phyloP scores from a whole-genome alignment of 2,329 filamentous ascomycete species.

The Penicillium frequentans region DNA sequence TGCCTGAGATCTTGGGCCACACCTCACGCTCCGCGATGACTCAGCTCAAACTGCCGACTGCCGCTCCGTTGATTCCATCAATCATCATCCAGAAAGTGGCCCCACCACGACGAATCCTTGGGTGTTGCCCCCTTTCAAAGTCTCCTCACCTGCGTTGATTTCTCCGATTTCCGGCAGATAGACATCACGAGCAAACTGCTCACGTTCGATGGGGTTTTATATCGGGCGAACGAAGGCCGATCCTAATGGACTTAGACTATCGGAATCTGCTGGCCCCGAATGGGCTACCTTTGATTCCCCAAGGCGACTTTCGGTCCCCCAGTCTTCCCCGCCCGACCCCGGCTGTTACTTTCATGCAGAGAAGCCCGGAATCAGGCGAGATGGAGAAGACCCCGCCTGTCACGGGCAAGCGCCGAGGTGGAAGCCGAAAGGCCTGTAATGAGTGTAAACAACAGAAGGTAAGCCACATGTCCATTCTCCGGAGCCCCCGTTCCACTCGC shows the following conservation, averaged over 20 bases:
- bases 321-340: slow-evolving; percentile 32
- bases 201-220: slow-evolving; percentile 29
- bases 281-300: slow-evolving; percentile 33
- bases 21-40: background rate
- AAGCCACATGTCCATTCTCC: slow-evolving; percentile 19
- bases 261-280: slow-evolving; percentile 35
- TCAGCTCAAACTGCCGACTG: background rate
- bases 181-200: slow-evolving; percentile 21
- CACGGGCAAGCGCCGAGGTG: slow-evolving; percentile 49
- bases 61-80: background rate
- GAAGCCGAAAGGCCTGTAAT: slow-evolving; percentile 59
- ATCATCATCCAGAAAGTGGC: background rate
- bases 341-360: slow-evolving; percentile 31
- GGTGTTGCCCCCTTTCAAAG: background rate
- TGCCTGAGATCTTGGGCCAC: background rate
- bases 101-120: slow-evolving; percentile 4
- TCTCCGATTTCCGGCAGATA: slow-evolving; percentile 43
- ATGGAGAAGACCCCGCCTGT: slow-evolving; percentile 44
- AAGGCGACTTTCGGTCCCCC: slow-evolving; percentile 39
- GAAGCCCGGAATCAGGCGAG: slow-evolving; percentile 35
- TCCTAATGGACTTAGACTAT: slow-evolving; percentile 38
- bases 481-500: slow-evolving; percentile 3
- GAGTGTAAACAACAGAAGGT: slow-evolving; percentile 70
- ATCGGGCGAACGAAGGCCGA: slow-evolving; percentile 29
- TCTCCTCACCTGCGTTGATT: slow-evolving; percentile 16